Base-by-base conservation (phyloP, 1,139 yeast genomes). In the Kurtzmaniella quercitrusa region DNA sequence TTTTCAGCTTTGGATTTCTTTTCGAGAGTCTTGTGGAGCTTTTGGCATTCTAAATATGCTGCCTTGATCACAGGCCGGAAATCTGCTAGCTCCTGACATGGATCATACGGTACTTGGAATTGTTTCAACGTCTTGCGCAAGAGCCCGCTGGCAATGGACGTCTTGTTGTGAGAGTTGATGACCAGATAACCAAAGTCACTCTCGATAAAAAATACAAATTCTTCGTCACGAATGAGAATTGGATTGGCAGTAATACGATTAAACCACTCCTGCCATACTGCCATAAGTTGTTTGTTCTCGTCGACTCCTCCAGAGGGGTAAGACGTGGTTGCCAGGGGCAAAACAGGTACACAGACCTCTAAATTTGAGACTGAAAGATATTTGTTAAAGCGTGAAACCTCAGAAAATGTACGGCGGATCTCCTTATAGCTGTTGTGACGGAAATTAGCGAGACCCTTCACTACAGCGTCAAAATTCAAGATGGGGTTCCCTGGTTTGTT, bases 341-440 rank as follows among this genome's bases (percentile, higher is more conserved):
- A 68, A 2, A 94, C 82, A 0, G 98, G 98, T 3, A 94, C 93
- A 64, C 93, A 89, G 47, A 94, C 91, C 61, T 93, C 98, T 28
- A 94, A 82, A 53, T 88, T 85, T 34, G 95, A 86, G 18, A 84
- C 80, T 46, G 82, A 79, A 50, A 91, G 69, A 57, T 85, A 93
- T 53, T 81, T 82, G 65, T 87, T 88, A 55, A 94, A 80, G 51
- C 81, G 79, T 37, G 76, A 78, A 50, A 89, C 73, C 60, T 93
- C 99, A 47, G 76, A 76, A 55, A 79, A 87, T 0, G 96, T 84
- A 45, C 98, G 77, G 49, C 96, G 79, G 18, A 93, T 69, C 45
- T 84, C 93, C 45, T 82, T 80, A 59, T 86, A 91, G 5, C 66
- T 61, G 7, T 78, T 66, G 47, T 87, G 89, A 45, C 97, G 74